Evolutionary conservation across 768 basidiomycete genomes (phyloP).

Genomic region (Mycena crocata): DNA sequence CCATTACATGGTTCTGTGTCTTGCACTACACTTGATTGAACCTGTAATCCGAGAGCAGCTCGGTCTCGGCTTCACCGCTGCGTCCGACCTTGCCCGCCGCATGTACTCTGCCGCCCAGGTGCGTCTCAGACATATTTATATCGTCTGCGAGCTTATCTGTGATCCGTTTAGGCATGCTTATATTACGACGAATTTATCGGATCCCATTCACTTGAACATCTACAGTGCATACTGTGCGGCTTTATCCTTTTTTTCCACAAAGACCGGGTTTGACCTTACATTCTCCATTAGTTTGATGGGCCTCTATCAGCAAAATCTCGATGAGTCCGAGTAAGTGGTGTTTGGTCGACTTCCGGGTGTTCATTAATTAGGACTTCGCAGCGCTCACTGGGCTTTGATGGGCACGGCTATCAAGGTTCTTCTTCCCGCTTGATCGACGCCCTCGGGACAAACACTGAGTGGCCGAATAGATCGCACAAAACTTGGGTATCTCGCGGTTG

Average conservation of each 20-base stretch:
- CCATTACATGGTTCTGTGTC: conserved; percentile 39
- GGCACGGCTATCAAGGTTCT: conserved; percentile 43
- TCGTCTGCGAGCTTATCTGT: not conserved
- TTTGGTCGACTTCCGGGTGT: not conserved
- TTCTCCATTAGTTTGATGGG: conserved; percentile 39
- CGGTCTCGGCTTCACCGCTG: conserved; percentile 28
- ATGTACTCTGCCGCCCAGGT: conserved; percentile 42
- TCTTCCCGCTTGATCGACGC: no score
- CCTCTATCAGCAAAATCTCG: conserved; percentile 43
- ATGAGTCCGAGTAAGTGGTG: conserved; percentile 40
- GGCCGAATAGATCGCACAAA: conserved; percentile 39
- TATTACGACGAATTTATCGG: conserved; percentile 41
- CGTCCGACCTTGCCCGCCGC: conserved; percentile 33
- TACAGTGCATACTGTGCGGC: conserved; percentile 41
- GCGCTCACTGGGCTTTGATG: conserved; percentile 40
- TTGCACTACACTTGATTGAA: conserved; percentile 40
- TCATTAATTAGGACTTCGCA: conserved; percentile 12
- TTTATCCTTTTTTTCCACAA: not conserved
- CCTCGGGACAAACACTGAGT: not conserved
- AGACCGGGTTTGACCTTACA: not conserved
- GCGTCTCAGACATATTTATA: conserved; percentile 35
- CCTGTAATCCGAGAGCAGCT: conserved; percentile 32
- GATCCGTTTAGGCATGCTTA: conserved; percentile 34
- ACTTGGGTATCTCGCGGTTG: conserved; percentile 41
- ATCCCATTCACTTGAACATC: conserved; percentile 38